Evolutionary conservation across 2,329 filamentous ascomycete genomes (phyloP).

Genomic region (Gliomastix tumulicola): DNA sequence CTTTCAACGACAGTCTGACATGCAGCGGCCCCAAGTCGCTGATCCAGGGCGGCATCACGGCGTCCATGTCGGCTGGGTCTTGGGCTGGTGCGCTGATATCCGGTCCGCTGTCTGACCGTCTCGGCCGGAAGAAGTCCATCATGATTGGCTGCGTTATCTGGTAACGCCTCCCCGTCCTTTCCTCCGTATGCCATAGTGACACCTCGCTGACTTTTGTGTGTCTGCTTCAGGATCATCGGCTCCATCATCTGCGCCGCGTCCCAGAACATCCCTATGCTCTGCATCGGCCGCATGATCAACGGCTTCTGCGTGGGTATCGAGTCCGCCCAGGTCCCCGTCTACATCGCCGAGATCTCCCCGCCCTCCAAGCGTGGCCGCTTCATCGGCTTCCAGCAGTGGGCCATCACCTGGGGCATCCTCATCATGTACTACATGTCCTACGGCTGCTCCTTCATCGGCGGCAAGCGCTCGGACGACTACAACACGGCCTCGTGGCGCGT

Average conservation of each 20-base stretch:
- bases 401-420: conserved; percentile 60
- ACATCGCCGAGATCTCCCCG: conserved; percentile 57
- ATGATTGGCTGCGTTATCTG: conserved; percentile 42
- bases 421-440: conserved; percentile 66
- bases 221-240: conserved; percentile 44
- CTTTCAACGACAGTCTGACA: conserved; percentile 14
- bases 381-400: conserved; percentile 67
- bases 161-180: conserved; percentile 22
- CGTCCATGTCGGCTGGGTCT: conserved; percentile 43
- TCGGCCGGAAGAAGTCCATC: conserved; percentile 42
- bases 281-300: conserved; percentile 54
- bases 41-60: conserved; percentile 44
- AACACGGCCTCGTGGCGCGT: conserved; percentile 53
- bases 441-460: conserved; percentile 53
- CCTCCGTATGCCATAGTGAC: not conserved
- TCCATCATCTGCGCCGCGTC: conserved; percentile 37
- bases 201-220: too few relatives aligned
- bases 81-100: conserved; percentile 41
- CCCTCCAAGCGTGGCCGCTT: conserved; percentile 55
- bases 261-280: conserved; percentile 41
- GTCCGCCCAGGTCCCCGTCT: conserved; percentile 63
- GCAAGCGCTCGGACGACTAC: conserved; percentile 16
- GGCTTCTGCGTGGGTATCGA: conserved; percentile 59
- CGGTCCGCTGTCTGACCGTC: conserved; percentile 39
- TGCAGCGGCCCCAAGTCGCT: conserved; percentile 29